A percentile compares a stretch with the other conserved stretches of the same genome.
These are phyloP conservation scores for Malassezia equina DNA, from an alignment of 1,284 basidiomycete genomes.

Conservation along the genomic window DNA sequence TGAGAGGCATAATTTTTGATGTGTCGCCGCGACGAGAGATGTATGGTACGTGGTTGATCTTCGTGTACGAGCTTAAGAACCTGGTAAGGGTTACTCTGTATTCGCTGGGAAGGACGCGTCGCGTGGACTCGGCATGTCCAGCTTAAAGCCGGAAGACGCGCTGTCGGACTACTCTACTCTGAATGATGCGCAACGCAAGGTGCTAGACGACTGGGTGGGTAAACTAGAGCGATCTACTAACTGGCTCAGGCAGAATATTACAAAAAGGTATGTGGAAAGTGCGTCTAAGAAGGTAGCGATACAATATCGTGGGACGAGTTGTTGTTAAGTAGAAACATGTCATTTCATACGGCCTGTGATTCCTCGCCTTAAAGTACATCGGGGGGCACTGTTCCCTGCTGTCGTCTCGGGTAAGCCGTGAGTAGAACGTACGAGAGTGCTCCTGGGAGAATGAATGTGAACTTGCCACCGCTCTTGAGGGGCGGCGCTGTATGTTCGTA, in stretches of 20 bases:
- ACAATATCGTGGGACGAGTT: slow-evolving; percentile 46
- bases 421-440: slow-evolving; percentile 28
- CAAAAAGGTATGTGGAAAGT: slow-evolving; percentile 24
- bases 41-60: slow-evolving; percentile 57
- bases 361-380: slow-evolving; percentile 22
- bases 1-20: slow-evolving; percentile 64
- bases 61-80: slow-evolving; percentile 10
- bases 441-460: slow-evolving; percentile 35
- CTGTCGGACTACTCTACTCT: slow-evolving; percentile 74
- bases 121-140: slow-evolving; percentile 57
- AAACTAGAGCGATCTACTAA: neutral
- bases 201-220: slow-evolving; percentile 71
- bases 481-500: slow-evolving; percentile 43
- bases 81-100: slow-evolving; percentile 48
- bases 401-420: slow-evolving; percentile 15
- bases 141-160: slow-evolving; percentile 76
- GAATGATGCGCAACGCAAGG: slow-evolving; percentile 65
- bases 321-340: slow-evolving; percentile 5
- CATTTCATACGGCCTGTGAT: slow-evolving; percentile 1
- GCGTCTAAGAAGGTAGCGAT: slow-evolving; percentile 19
- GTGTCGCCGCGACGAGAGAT: slow-evolving; percentile 66
- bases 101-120: slow-evolving; percentile 74
- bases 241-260: slow-evolving; percentile 36
- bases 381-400: slow-evolving; percentile 23
- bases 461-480: slow-evolving; percentile 37